Percentiles rank a stretch among this genome's conserved stretches.
These are phyloP conservation scores for Yamadazyma nakazawae DNA, from an alignment of 805 yeast species.

Conservation along the genomic window DNA sequence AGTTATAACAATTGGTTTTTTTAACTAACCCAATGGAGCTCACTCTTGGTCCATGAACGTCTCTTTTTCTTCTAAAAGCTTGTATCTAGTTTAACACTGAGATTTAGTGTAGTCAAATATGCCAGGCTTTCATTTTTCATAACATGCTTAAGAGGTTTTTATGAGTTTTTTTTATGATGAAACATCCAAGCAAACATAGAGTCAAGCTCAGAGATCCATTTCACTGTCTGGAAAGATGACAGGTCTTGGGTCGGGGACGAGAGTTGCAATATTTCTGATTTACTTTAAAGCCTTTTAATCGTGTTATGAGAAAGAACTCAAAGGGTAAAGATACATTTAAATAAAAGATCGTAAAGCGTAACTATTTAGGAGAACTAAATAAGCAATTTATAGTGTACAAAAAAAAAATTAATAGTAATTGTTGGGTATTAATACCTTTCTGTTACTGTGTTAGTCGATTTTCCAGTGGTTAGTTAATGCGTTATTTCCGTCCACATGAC, in stretches of 20 bases:
- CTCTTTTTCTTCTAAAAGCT: slow-evolving; percentile 25
- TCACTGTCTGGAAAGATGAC: slow-evolving; percentile 49
- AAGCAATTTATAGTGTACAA: background rate
- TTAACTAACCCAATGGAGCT: slow-evolving; percentile 80
- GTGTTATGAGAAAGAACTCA: background rate
- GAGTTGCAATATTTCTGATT: slow-evolving; percentile 55
- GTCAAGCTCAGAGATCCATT: slow-evolving; percentile 79
- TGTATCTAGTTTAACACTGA: slow-evolving; percentile 18
- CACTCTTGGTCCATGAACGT: slow-evolving; percentile 70
- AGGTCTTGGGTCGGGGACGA: slow-evolving; percentile 53
- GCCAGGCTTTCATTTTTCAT: slow-evolving; percentile 46
- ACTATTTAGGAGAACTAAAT: slow-evolving; percentile 1
- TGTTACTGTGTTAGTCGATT: slow-evolving; percentile 24
- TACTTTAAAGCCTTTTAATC: slow-evolving; percentile 16
- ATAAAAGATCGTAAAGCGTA: slow-evolving; percentile 3
- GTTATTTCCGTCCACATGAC: slow-evolving; percentile 25
- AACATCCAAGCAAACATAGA: slow-evolving; percentile 75
- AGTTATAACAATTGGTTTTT: slow-evolving; percentile 65
- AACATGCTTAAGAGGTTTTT: slow-evolving; percentile 19
- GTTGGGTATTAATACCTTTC: background rate
- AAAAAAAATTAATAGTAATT: too few species aligned
- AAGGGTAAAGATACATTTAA: background rate
- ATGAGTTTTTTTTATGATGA: slow-evolving; percentile 52
- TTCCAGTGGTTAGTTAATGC: slow-evolving; percentile 45
- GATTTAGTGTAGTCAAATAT: slow-evolving; percentile 61